Evolutionary conservation across 768 basidiomycete species (phyloP).

Genomic region (Pleurotus djamor): DNA sequence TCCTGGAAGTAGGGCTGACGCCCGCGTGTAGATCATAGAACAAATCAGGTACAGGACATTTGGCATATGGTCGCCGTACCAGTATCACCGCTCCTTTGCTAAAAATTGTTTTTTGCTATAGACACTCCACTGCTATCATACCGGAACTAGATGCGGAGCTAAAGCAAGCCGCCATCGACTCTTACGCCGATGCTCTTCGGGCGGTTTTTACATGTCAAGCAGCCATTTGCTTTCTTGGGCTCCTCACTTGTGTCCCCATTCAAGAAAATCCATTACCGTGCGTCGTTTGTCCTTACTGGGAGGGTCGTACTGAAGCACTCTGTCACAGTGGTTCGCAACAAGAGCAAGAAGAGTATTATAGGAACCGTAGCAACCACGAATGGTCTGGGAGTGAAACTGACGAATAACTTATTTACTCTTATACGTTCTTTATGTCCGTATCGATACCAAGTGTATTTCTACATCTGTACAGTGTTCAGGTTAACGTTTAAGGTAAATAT

Average conservation of each 20-base stretch:
- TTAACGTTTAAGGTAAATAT: too few relatives aligned
- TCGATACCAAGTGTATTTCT: conserved; percentile 7
- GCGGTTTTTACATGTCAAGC: conserved; percentile 83
- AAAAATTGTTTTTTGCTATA: conserved; percentile 17
- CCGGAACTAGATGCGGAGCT: conserved; percentile 54
- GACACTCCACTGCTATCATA: conserved; percentile 74
- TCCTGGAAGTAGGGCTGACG: conserved; percentile 10
- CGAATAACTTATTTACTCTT: not conserved
- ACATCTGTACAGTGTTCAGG: not conserved
- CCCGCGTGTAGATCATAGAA: conserved; percentile 59
- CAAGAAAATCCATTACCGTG: conserved; percentile 70
- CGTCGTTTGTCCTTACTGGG: conserved; percentile 15
- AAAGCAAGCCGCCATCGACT: conserved; percentile 63
- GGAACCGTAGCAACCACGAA: conserved; percentile 12
- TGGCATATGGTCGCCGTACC: too few relatives aligned
- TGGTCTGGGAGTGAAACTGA: not conserved
- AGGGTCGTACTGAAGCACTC: conserved; percentile 8
- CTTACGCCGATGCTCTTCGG: conserved; percentile 77
- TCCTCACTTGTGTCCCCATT: conserved; percentile 72
- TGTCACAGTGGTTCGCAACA: conserved; percentile 63
- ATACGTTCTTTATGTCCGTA: not conserved
- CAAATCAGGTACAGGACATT: conserved; percentile 49
- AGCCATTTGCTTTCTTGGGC: conserved; percentile 61
- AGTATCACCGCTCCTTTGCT: too few relatives aligned
- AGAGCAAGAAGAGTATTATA: conserved; percentile 57